Evolutionary conservation across 73 alveolate species (phyloP), one percentile per base, ranked within the genome.

Genomic region (Urostyla sp.): DNA sequence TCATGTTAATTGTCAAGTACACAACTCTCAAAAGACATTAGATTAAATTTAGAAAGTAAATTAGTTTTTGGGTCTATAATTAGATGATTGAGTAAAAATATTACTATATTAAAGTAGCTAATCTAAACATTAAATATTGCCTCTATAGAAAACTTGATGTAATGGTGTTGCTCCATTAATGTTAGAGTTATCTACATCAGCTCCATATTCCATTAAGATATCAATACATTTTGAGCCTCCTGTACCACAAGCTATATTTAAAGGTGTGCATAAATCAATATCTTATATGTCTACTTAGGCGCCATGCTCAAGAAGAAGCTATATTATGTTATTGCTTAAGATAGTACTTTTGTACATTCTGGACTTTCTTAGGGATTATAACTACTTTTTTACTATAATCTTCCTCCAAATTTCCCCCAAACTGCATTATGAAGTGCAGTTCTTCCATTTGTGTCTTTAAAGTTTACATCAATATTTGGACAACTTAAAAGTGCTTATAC

Each of bases 321-420:
- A 69, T 10, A 46, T 10, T 34, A 23, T 13, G 4, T 34, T 46
- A 5, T 6, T 31, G 15, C 13, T 11, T 21, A 24, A 11, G 21
- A 4, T 20, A 89, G 56, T 58, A 94, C 72, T 75, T 94, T 74
- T 57, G 93, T 90, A 54, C 96, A 90, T 58, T 83, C 92, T 6
- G 99, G 99, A 26, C 96, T 80, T 77, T 90, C 98, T 57, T 66
- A 60, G 0, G 97, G 90, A 31, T 76, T 48, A n/a, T 89, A 56
- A 0, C 92, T 94, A 23, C 87, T 85, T 75, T 93, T 95, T 74
- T 81, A 76, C 4, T 97, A 97, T 49, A 80, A 75, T 43, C 99
- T 75, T 1, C 99, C 99, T 0, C 99, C 99, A 26, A 72, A 66
- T 21, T 80, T 84, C 13, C 99, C 99, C 98, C 99, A 93, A 6